Conservation (phyloP, 2,329 filamentous ascomycete species). For the Aspergillus candidus region DNA sequence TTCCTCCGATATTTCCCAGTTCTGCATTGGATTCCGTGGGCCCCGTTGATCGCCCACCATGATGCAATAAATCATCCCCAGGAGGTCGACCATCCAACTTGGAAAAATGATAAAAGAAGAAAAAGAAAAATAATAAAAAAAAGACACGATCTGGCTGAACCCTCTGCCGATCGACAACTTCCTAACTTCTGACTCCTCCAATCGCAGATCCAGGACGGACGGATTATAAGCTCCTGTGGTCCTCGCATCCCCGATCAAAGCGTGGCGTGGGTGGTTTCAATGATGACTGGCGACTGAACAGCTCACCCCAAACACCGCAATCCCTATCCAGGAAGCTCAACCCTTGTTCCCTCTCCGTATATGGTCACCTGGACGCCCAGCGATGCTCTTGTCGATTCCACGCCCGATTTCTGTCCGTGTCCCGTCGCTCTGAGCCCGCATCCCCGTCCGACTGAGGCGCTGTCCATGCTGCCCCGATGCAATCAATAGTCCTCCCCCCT, state of each 20-base stretch:
- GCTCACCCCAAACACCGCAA: slow-evolving; percentile 12
- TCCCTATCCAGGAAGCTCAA: slow-evolving; percentile 8
- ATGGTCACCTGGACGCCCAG: slow-evolving; percentile 13
- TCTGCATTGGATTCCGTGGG: slow-evolving; percentile 25
- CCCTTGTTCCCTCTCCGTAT: slow-evolving; percentile 17
- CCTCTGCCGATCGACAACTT: slow-evolving; percentile 28
- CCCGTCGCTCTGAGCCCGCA: slow-evolving; percentile 20
- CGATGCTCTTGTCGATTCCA: slow-evolving; percentile 13
- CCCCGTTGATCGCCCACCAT: slow-evolving; percentile 33
- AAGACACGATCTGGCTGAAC: slow-evolving; percentile 31
- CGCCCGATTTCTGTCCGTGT: slow-evolving; percentile 14
- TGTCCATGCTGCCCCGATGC: slow-evolving; percentile 27
- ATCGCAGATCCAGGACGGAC: slow-evolving; percentile 24
- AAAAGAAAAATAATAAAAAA: too few species aligned
- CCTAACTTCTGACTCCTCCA: slow-evolving; percentile 35
- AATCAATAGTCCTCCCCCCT: slow-evolving; percentile 37
- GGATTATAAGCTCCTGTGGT: slow-evolving; percentile 31
- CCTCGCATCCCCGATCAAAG: slow-evolving; percentile 12
- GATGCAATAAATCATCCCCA: slow-evolving; percentile 32
- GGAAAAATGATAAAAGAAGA: slow-evolving; percentile 23
- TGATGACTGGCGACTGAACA: slow-evolving; percentile 23
- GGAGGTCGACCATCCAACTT: slow-evolving; percentile 29
- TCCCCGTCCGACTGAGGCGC: slow-evolving; percentile 7
- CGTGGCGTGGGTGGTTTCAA: slow-evolving; percentile 10
- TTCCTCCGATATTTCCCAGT: slow-evolving; percentile 6